Conservation (phyloP, 2,329 filamentous ascomycete species). For the Chrysosporium queenslandicum region DNA sequence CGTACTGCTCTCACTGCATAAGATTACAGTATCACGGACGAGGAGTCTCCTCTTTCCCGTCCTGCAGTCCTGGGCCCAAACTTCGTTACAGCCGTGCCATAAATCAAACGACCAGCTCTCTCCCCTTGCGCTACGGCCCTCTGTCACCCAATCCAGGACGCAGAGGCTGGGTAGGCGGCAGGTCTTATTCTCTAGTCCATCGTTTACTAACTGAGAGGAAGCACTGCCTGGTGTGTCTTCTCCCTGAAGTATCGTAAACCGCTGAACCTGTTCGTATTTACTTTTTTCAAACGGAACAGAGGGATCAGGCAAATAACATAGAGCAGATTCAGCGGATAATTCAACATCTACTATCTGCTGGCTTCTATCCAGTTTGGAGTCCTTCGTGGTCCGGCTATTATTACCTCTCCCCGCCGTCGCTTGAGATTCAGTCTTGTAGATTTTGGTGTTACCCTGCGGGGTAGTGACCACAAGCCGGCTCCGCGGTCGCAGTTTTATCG, state of each 20-base stretch:
- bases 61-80: slow-evolving; percentile 38
- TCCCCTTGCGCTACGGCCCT: slow-evolving; percentile 71
- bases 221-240: background rate
- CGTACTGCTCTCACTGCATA: slow-evolving; percentile 46
- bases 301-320: slow-evolving; percentile 72
- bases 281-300: slow-evolving; percentile 82
- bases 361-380: slow-evolving; percentile 30
- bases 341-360: slow-evolving; percentile 42
- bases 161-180: slow-evolving; percentile 51
- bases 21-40: slow-evolving; percentile 72
- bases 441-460: slow-evolving; percentile 76
- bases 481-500: slow-evolving; percentile 52
- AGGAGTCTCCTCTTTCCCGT: slow-evolving; percentile 51
- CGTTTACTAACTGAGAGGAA: background rate
- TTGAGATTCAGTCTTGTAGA: slow-evolving; percentile 66
- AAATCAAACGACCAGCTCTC: slow-evolving; percentile 76
- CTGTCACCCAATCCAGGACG: slow-evolving; percentile 87
- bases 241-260: slow-evolving; percentile 49
- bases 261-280: slow-evolving; percentile 73
- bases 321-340: slow-evolving; percentile 41
- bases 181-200: background rate
- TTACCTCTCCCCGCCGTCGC: slow-evolving; percentile 28
- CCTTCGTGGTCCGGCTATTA: slow-evolving; percentile 28
- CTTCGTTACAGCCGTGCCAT: slow-evolving; percentile 79
- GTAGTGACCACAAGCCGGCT: slow-evolving; percentile 57